Evolutionary conservation across 2,329 filamentous ascomycete genomes (phyloP).

Genomic region (Scytalidium lignicola): DNA sequence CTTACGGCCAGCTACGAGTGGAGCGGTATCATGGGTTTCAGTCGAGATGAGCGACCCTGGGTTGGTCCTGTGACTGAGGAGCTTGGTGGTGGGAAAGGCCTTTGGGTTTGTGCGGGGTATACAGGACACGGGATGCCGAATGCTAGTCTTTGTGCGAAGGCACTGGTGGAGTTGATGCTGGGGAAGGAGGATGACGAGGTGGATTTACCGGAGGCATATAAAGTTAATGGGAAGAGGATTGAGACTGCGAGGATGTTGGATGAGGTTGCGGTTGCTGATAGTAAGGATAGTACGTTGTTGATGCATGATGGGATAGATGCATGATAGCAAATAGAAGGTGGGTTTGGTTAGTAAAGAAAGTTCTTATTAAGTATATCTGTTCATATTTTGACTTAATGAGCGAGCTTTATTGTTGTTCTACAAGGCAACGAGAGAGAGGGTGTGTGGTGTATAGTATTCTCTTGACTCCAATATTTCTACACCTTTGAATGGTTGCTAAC

Average conservation of each 20-base stretch:
- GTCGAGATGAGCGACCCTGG: slow-evolving; percentile 63
- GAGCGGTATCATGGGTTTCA: slow-evolving; percentile 79
- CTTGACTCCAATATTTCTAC: no score
- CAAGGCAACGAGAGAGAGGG: no score
- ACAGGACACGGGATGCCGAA: slow-evolving; percentile 76
- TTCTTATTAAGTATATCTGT: no score
- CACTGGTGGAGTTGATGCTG: slow-evolving; percentile 56
- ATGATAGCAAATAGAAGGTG: no score
- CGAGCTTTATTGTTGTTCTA: no score
- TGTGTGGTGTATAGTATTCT: no score
- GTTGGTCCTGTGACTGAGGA: slow-evolving; percentile 59
- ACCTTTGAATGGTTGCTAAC: no score
- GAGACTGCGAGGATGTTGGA: slow-evolving; percentile 16
- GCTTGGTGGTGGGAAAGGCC: slow-evolving; percentile 45
- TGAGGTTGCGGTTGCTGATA: slow-evolving; percentile 20
- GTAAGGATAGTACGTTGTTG: slow-evolving; percentile 8
- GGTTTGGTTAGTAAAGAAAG: no score
- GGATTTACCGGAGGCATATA: slow-evolving; percentile 39
- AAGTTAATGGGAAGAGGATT: slow-evolving; percentile 16
- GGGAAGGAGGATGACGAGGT: slow-evolving; percentile 34
- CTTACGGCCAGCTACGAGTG: slow-evolving; percentile 49
- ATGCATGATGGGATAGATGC: no score
- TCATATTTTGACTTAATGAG: no score
- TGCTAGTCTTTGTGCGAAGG: slow-evolving; percentile 60
- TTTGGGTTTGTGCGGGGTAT: slow-evolving; percentile 63